phyloP scores from a whole-genome alignment of 1,284 basidiomycete species.

The Blastosporella zonata region DNA sequence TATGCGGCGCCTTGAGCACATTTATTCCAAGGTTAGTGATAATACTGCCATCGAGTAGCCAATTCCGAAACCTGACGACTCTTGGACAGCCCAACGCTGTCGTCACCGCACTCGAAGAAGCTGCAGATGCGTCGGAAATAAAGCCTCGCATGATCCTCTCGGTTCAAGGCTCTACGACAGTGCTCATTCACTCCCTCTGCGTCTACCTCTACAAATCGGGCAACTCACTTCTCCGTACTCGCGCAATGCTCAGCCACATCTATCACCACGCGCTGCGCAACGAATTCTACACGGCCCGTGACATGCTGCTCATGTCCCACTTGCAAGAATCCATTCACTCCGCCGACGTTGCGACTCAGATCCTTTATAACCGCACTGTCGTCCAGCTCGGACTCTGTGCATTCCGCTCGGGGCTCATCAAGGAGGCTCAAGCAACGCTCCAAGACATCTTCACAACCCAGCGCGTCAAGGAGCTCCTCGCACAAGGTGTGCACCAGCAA shows the following conservation, averaged over 20 bases:
- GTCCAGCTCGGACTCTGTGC: slow-evolving; percentile 97
- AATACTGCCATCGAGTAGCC: not conserved
- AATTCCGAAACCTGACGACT: not conserved
- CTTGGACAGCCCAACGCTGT: slow-evolving; percentile 82
- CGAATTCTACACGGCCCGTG: slow-evolving; percentile 94
- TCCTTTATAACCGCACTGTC: slow-evolving; percentile 96
- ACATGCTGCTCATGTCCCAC: slow-evolving; percentile 99
- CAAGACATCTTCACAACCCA: slow-evolving; percentile 97
- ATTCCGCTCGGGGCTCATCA: slow-evolving; percentile 93
- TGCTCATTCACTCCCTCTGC: slow-evolving; percentile 86
- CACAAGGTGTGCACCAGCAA: slow-evolving; percentile 94
- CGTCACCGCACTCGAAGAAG: slow-evolving; percentile 85
- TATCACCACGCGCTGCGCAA: slow-evolving; percentile 97
- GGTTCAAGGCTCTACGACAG: slow-evolving; percentile 56
- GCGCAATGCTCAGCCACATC: slow-evolving; percentile 97
- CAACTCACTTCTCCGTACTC: slow-evolving; percentile 88
- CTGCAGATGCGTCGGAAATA: slow-evolving; percentile 52
- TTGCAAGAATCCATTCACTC: slow-evolving; percentile 95
- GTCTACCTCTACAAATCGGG: slow-evolving; percentile 92
- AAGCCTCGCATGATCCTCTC: slow-evolving; percentile 59
- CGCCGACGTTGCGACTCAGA: slow-evolving; percentile 96
- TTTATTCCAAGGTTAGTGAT: slow-evolving; percentile 87
- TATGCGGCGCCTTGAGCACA: slow-evolving; percentile 95
- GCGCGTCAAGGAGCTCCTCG: slow-evolving; percentile 94
- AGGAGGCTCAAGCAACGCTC: slow-evolving; percentile 89